Evolutionary conservation across 805 yeast genomes (phyloP).

Genomic region (Cyberlindnera mycetangii): DNA sequence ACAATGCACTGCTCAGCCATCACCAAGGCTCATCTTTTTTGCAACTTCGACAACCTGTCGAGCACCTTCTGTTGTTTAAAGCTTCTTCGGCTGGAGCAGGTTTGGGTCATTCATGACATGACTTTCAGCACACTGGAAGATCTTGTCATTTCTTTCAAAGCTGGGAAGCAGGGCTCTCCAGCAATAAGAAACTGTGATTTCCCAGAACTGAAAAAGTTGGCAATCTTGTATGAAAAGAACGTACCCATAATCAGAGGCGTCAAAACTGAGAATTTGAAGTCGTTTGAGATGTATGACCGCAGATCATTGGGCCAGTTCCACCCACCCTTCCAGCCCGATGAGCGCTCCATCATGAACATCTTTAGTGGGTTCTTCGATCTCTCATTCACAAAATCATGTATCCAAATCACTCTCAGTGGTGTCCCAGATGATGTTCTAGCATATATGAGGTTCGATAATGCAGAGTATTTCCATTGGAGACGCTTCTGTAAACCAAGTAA

Average conservation of each 20-base stretch:
- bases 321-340: conserved; percentile 6
- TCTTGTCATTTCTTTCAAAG: conserved; percentile 3
- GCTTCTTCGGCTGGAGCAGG: conserved; percentile 3
- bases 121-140: neutral
- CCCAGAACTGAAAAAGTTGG: neutral
- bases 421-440: conserved; percentile 7
- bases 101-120: conserved; percentile 5
- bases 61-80: neutral
- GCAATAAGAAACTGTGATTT: conserved; percentile 5
- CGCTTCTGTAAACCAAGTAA: conserved; percentile 5
- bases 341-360: conserved; percentile 2
- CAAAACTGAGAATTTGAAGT: neutral
- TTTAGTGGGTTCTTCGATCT: conserved; percentile 4
- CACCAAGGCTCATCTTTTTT: neutral
- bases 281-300: conserved; percentile 6
- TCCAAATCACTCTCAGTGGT: conserved; percentile 5
- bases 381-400: conserved; percentile 1
- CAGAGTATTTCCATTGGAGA: conserved; percentile 3
- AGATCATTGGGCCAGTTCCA: conserved; percentile 2
- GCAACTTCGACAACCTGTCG: neutral
- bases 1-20: conserved; percentile 1
- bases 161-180: conserved; percentile 1
- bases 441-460: neutral
- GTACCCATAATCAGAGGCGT: conserved; percentile 6
- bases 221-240: conserved; percentile 4